Evolutionary conservation across 2,329 filamentous ascomycete genomes (phyloP), one percentile per base, ranked within the genome.

Genomic region (Ophiostoma himal-ulmi): DNA sequence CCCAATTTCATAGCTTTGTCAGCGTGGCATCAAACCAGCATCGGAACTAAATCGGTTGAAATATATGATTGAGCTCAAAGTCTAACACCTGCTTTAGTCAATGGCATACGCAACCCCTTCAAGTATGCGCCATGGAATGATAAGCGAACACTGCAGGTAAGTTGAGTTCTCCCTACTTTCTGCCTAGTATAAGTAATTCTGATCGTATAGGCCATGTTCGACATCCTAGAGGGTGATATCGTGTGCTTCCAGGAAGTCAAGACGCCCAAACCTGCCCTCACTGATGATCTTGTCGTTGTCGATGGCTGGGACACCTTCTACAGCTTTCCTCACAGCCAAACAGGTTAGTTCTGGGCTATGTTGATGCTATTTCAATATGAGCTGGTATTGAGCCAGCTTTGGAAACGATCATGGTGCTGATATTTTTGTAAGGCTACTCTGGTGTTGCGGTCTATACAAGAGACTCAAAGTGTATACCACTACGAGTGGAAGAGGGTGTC

Each of bases 261-360:
- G 81, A 97, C 98, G 57, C 95, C 98, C 77, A 86, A 91, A 71
- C 97, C 97, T 78, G 94, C 97, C 75, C 83, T 99, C 1, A 86
- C 84, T 57, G 95, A 98, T 83, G 95, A 98, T 75, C 98, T 98
- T 93, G 94, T 98, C 11, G 83, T 98, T 44, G 88, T 98, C 0
- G 89, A 92, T 0, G 95, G 95, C 14, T 99, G 94, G 94, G 95
- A 99, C 78, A 94, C 94, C 74, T 97, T 90, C 80, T 97, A 97
- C 80, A 97, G 93, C 78, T 83, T 99, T 34, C 95, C 95, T 0
- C 93, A 90, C 77, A 86, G 96, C 77, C 98, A 98, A 79, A 98
- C 97, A 83, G 94, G 93, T 90, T n/a, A 39, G 52, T 39, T 30
- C 30, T 8, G 44, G 14, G 44, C 5, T 7, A 20, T n/a, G 7